phyloP scores from a whole-genome alignment of 2,329 filamentous ascomycete genomes.

The Simplicillium aogashimaense region DNA sequence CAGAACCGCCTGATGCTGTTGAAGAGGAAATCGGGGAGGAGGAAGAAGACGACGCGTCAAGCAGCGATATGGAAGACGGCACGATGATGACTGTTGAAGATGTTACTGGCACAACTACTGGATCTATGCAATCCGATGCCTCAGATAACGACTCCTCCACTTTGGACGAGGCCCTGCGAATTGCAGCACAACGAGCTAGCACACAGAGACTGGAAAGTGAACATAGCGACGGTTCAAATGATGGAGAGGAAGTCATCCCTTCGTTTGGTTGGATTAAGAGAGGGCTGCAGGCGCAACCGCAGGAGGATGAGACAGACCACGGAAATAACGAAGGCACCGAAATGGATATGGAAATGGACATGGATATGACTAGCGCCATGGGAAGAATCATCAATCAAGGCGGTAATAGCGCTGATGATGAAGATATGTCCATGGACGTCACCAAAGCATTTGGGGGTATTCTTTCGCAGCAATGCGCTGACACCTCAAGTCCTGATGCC shows the following conservation, averaged over 20 bases:
- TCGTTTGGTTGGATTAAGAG: constrained; percentile 69
- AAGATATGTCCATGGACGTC: constrained; percentile 24
- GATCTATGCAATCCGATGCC: constrained; percentile 45
- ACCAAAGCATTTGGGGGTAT: constrained; percentile 7
- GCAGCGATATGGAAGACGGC: constrained; percentile 59
- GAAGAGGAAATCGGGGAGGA: constrained; percentile 39
- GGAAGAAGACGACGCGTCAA: constrained; percentile 32
- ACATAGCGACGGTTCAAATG: constrained; percentile 28
- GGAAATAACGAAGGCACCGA: constrained; percentile 16
- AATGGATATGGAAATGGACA: constrained; percentile 33
- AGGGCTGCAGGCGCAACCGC: constrained; percentile 14
- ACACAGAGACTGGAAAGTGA: constrained; percentile 55
- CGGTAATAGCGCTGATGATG: constrained; percentile 12
- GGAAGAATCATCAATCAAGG: constrained; percentile 2
- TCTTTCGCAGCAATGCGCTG: constrained; percentile 1
- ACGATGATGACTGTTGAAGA: constrained; percentile 80
- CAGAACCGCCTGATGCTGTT: constrained; percentile 44
- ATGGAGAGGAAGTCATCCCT: constrained; percentile 61
- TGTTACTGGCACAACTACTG: constrained; percentile 57
- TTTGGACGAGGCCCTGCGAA: constrained; percentile 66
- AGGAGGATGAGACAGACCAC: constrained; percentile 5
- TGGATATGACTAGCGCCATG: constrained; percentile 37
- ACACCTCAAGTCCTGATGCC: neutral
- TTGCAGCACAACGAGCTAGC: constrained; percentile 66
- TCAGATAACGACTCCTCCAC: constrained; percentile 59